Conservation (phyloP, 176 grass and related monocot genomes). For the Stipa capillata region DNA sequence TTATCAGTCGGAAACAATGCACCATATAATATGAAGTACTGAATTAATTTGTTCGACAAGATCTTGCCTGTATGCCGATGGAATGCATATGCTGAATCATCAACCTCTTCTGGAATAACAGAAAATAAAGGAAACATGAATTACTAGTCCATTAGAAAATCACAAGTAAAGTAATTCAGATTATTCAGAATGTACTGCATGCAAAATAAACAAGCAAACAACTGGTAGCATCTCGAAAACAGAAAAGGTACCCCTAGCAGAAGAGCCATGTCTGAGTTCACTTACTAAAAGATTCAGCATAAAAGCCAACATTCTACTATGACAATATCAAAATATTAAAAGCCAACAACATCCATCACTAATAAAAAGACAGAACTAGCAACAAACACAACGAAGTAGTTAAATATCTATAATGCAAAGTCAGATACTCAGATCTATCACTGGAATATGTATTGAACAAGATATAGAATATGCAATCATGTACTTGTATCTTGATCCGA, state of each 20-base stretch:
- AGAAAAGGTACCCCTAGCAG: neutral
- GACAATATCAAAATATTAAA: too few species aligned
- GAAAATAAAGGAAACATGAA: neutral
- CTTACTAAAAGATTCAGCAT: neutral
- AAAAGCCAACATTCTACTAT: neutral
- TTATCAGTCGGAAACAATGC: too few species aligned
- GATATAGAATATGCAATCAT: neutral
- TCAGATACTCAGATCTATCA: neutral
- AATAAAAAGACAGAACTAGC: neutral
- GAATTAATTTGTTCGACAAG: too few species aligned
- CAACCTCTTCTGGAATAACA: neutral
- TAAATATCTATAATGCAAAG: neutral
- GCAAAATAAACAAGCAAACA: neutral
- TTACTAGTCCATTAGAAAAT: neutral
- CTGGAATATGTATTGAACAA: neutral
- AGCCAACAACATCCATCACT: too few species aligned
- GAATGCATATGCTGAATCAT: constrained; percentile 34
- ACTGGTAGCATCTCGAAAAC: neutral
- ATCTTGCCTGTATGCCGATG: constrained; percentile 33
- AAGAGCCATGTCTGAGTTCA: neutral
- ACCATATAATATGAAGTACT: too few species aligned
- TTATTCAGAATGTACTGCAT: neutral
- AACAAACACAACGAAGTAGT: neutral
- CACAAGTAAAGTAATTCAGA: neutral
- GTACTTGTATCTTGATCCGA: neutral